Conservation (phyloP, 768 basidiomycete species). For the Mycena leptocephala region DNA sequence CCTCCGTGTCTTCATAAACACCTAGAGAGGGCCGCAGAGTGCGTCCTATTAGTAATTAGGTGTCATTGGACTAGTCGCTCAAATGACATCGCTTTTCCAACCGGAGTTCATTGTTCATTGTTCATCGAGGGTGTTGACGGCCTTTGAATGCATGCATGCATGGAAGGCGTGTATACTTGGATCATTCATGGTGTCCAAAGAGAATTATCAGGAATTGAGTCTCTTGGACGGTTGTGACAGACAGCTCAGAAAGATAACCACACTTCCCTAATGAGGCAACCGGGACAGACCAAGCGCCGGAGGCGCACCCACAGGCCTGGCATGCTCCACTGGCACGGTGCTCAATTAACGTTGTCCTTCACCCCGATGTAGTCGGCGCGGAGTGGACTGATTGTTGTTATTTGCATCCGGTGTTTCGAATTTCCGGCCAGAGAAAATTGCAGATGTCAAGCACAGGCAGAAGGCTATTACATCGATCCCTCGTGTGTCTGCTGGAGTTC, state of each 20-base stretch:
- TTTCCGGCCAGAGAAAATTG: too few species aligned
- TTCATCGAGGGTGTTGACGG: background rate
- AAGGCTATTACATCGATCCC: too few species aligned
- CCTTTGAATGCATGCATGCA: background rate
- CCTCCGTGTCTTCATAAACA: background rate
- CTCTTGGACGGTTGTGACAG: slow-evolving; percentile 7
- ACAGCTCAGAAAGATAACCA: slow-evolving; percentile 7
- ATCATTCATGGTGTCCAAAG: background rate
- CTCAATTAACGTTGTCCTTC: background rate
- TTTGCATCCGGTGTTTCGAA: too few species aligned
- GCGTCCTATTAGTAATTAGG: too few species aligned
- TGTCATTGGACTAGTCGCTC: too few species aligned
- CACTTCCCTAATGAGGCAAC: slow-evolving; percentile 1
- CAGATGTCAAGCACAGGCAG: too few species aligned
- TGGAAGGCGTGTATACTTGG: background rate
- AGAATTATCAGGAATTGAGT: background rate
- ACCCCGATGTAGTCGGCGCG: too few species aligned
- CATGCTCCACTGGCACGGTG: too few species aligned
- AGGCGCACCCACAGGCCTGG: slow-evolving; percentile 2
- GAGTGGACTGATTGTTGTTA: too few species aligned
- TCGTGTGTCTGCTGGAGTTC: too few species aligned
- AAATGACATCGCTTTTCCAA: background rate
- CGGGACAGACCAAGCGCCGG: slow-evolving; percentile 2
- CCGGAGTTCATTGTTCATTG: background rate
- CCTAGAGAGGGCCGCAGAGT: background rate